phyloP scores from a whole-genome alignment of 1,139 yeast genomes.

The Pichia sorboxylosa region DNA sequence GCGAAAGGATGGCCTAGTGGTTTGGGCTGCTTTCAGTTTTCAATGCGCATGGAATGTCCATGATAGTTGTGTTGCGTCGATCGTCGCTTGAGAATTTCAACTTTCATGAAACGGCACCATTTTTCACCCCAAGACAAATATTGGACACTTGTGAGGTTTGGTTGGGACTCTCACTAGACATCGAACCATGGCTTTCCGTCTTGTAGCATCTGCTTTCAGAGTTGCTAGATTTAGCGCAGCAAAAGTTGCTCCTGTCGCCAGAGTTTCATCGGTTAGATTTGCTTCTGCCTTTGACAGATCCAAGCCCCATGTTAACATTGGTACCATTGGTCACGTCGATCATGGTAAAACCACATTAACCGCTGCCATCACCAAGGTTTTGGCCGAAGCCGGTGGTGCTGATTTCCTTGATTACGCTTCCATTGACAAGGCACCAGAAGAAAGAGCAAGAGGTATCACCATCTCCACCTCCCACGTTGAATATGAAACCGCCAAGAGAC shows the following conservation, averaged over 20 bases:
- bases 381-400: conserved; percentile 85
- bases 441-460: conserved; percentile 98
- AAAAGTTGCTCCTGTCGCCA: conserved; percentile 12
- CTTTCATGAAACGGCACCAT: too few relatives aligned
- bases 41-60: too few relatives aligned
- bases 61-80: too few relatives aligned
- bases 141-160: too few relatives aligned
- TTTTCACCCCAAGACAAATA: too few relatives aligned
- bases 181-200: conserved; percentile 24
- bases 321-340: conserved; percentile 95
- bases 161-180: too few relatives aligned
- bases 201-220: conserved; percentile 20
- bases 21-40: too few relatives aligned
- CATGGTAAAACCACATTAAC: conserved; percentile 98
- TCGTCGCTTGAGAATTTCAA: too few relatives aligned
- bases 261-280: conserved; percentile 27
- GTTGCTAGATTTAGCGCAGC: conserved; percentile 14
- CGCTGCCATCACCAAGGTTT: conserved; percentile 95
- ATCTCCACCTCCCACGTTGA: conserved; percentile 96
- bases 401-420: conserved; percentile 83
- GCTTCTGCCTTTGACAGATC: conserved; percentile 82
- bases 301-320: conserved; percentile 93
- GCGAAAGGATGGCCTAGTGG: too few relatives aligned
- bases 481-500: conserved; percentile 86
- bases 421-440: conserved; percentile 98